phyloP scores from a whole-genome alignment of 345 rosid genomes.

The Rhizophora mangle region DNA sequence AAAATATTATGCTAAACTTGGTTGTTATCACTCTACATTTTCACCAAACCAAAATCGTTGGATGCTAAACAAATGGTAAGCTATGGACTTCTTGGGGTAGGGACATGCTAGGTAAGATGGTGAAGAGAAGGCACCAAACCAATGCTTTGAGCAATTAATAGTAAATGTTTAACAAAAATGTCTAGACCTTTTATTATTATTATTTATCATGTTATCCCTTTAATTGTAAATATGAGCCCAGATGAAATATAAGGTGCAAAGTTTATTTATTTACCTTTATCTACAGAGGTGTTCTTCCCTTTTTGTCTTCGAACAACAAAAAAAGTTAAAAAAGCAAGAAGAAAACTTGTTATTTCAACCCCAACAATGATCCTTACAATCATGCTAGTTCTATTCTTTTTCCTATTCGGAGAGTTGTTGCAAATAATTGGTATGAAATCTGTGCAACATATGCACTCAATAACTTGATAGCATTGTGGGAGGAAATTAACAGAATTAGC shows the following conservation, averaged over 20 bases:
- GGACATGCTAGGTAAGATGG: neutral
- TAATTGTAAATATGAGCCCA: no score
- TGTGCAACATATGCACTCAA: slow-evolving; percentile 14
- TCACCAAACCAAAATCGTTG: neutral
- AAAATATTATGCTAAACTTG: no score
- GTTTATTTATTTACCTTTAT: slow-evolving; percentile 52
- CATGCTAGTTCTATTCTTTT: slow-evolving; percentile 38
- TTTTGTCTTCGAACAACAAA: slow-evolving; percentile 40
- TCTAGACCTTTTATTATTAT: no score
- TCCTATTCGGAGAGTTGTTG: neutral
- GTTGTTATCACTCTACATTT: slow-evolving; percentile 51
- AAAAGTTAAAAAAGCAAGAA: slow-evolving; percentile 31
- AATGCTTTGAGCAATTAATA: no score
- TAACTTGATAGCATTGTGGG: neutral
- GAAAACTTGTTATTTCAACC: slow-evolving; percentile 34
- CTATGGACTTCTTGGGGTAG: no score
- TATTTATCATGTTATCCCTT: no score
- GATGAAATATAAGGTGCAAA: neutral
- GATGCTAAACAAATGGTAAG: no score
- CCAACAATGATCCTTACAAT: slow-evolving; percentile 58
- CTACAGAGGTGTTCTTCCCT: slow-evolving; percentile 30
- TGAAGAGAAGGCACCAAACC: neutral
- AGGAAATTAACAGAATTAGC: neutral
- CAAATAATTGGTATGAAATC: no score
- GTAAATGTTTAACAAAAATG: no score